Base-by-base conservation (phyloP, 805 yeast genomes). In the Ogataea pignaliae region DNA sequence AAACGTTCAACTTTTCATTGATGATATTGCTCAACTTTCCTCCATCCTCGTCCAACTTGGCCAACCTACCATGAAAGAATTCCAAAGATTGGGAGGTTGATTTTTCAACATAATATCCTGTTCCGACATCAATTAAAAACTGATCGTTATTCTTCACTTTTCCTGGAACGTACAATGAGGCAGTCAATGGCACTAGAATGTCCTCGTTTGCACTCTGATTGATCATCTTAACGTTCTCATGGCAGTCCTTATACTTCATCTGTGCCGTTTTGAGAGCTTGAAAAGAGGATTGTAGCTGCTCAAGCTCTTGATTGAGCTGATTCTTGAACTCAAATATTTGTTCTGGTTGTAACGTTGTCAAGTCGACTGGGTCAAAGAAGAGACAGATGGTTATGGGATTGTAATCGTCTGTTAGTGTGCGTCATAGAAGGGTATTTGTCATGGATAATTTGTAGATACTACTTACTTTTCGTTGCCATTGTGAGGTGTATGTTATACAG, bases 101-200 rank as follows among this genome's bases (percentile, higher is more conserved):
- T 65, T 93, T 93, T 60, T 88, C 96, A 14, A 89, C 90, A 60
- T 77, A 93, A 61, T 93, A 93, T 2, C 98, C 98, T 0, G 99
- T 93, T 31, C 99, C 99, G 21, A 93, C 83, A 60, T 93, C 99
- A 10, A 93, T 96, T 61, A 93, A 71, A 56, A 84, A 93, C 46
- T 75, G 80, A 47, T 82, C 75, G 41, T 75, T 75, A 45, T 84
- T 79, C 36, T 73, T 71, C 41, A 87, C 74, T 42, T 71, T 76
- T 2, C 98, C 99, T 3, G 97, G 96, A 26, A 93, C 84, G 54
- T 93, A 93, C 34, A 93, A 69, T 0, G 97, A 88, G 15, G 89
- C 74, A 0, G 98, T 88, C 48, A 95, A 72, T 6, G 99, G 99
- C 1, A 93, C 88, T 50, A 93, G 69, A 16, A 91, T 62, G 30